These are phyloP conservation scores for Eucalyptus globulus DNA, from an alignment of 345 rosid species.

Conservation along the genomic window DNA sequence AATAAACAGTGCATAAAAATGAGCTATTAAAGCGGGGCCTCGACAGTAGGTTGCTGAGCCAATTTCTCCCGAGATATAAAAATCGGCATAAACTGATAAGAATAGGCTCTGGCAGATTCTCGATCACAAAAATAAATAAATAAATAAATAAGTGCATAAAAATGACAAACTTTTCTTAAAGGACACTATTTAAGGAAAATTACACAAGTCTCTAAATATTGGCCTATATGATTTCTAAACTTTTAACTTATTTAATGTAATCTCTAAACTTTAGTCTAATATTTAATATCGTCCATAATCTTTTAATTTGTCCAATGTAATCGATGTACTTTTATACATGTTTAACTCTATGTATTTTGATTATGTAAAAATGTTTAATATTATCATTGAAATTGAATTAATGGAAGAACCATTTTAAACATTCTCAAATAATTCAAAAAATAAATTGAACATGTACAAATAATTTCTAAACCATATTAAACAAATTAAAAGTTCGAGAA, in stretches of 20 bases:
- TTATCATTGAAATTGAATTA: neutral
- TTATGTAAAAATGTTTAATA: no score
- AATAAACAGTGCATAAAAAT: no score
- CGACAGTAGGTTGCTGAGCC: accelerated
- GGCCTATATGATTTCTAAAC: accelerated
- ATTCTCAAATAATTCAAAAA: neutral
- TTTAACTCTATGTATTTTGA: no score
- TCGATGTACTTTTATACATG: accelerated
- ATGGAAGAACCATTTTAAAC: neutral
- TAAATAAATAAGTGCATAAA: no score
- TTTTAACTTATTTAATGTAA: neutral
- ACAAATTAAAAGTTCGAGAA: neutral
- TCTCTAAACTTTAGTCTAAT: neutral
- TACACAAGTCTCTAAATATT: accelerated
- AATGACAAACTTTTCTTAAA: neutral
- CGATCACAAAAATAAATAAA: no score
- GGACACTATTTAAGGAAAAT: neutral
- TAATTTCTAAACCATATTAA: no score
- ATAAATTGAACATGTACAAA: neutral
- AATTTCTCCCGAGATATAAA: no score
- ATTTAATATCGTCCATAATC: no score
- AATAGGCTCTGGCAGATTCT: no score
- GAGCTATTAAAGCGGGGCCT: no score
- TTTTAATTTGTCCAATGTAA: no score
- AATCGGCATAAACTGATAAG: no score